These are phyloP conservation scores for Fusarium subglutinans DNA, from an alignment of 2,329 filamentous ascomycete genomes.

Conservation along the genomic window DNA sequence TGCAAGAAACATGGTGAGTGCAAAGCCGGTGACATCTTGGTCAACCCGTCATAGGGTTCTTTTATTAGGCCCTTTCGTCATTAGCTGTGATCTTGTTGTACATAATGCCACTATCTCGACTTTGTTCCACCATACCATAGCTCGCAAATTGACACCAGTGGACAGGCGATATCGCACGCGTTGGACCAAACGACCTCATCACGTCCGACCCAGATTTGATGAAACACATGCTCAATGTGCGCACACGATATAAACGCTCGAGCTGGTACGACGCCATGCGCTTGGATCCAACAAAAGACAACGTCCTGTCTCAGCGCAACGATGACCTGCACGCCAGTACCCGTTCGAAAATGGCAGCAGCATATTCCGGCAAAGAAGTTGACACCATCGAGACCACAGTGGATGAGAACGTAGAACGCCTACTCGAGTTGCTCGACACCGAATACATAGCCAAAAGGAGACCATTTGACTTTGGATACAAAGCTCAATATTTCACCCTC, in stretches of 20 bases:
- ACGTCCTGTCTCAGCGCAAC: not conserved
- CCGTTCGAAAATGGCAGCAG: not conserved
- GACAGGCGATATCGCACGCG: not conserved
- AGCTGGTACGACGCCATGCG: not conserved
- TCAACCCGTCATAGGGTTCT: rapidly evolving
- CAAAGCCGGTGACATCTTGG: rapidly evolving
- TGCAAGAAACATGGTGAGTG: not conserved
- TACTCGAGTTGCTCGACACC: not conserved
- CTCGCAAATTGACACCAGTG: rapidly evolving
- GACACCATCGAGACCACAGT: not conserved
- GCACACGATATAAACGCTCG: not conserved
- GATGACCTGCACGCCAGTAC: not conserved
- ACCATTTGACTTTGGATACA: not conserved
- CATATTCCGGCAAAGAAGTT: not conserved
- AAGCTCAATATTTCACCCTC: not conserved
- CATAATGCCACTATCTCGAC: not conserved
- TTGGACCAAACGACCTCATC: not conserved
- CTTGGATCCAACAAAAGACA: not conserved
- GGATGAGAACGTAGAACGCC: not conserved
- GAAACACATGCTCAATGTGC: not conserved
- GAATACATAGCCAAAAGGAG: not conserved
- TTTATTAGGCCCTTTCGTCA: rapidly evolving
- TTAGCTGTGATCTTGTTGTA: rapidly evolving
- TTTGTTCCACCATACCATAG: rapidly evolving
- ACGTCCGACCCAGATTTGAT: not conserved